phyloP scores from a whole-genome alignment of 345 rosid species.

The Arabidopsis suecica region DNA sequence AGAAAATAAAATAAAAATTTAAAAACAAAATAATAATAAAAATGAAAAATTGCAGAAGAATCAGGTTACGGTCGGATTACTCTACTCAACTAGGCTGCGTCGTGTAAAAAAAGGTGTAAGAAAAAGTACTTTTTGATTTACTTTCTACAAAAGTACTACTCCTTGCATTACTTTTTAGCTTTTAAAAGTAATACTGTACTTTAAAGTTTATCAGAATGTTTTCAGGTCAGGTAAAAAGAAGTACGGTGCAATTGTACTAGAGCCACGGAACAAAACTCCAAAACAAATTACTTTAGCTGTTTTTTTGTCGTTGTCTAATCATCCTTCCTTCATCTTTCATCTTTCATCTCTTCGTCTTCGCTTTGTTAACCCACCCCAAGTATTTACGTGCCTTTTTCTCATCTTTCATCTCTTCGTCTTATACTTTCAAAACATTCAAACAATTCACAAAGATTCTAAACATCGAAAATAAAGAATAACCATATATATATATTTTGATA shows the following conservation, averaged over 20 bases:
- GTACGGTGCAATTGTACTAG: slow-evolving; percentile 47
- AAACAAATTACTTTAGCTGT: slow-evolving; percentile 27
- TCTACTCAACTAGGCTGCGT: slow-evolving; percentile 6
- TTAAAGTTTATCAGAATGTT: not conserved
- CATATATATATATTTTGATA: too few relatives aligned
- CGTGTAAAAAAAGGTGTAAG: slow-evolving; percentile 18
- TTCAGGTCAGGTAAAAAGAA: slow-evolving; percentile 8
- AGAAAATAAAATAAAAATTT: too few relatives aligned
- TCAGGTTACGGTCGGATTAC: not conserved
- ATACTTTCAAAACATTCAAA: too few relatives aligned
- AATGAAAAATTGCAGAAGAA: not conserved
- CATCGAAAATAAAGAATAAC: too few relatives aligned
- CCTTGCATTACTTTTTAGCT: not conserved
- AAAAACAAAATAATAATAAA: not conserved
- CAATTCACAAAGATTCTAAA: too few relatives aligned
- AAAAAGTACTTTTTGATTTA: not conserved
- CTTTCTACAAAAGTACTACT: slow-evolving; percentile 1
- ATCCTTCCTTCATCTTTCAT: not conserved
- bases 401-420: not conserved
- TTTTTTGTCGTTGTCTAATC: slow-evolving; percentile 10
- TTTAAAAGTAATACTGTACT: not conserved
- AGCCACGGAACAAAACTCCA: slow-evolving; percentile 39
- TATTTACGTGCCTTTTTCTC: slow-evolving; percentile 11
- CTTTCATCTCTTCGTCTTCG: slow-evolving; percentile 22
- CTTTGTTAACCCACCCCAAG: slow-evolving; percentile 24